These are phyloP conservation scores for Phylloporus arenicola DNA, from an alignment of 768 basidiomycete genomes.

Conservation along the genomic window DNA sequence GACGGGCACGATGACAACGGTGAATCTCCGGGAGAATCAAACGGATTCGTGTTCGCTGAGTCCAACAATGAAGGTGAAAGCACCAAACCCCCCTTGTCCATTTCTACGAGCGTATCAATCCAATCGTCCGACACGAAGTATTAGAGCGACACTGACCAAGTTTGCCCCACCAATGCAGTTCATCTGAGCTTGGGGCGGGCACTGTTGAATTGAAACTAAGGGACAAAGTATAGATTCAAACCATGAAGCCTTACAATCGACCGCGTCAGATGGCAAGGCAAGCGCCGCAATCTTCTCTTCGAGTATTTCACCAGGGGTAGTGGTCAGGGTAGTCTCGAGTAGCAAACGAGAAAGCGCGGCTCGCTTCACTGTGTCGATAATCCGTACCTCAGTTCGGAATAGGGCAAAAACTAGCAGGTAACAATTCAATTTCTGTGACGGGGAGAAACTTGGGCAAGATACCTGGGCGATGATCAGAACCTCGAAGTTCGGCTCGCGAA, in stretches of 20 bases:
- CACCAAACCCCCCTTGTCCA: slow-evolving; percentile 13
- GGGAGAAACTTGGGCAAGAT: slow-evolving; percentile 6
- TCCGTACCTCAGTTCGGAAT: slow-evolving; percentile 71
- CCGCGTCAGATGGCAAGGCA: slow-evolving; percentile 39
- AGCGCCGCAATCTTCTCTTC: slow-evolving; percentile 66
- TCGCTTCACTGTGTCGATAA: slow-evolving; percentile 74
- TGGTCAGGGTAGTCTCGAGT: slow-evolving; percentile 57
- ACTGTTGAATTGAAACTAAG: slow-evolving; percentile 40
- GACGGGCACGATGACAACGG: slow-evolving; percentile 71
- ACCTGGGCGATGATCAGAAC: slow-evolving; percentile 98
- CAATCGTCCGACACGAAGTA: neutral
- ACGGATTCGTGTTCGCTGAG: slow-evolving; percentile 55
- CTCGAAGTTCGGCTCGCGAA: slow-evolving; percentile 74
- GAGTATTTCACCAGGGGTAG: slow-evolving; percentile 59
- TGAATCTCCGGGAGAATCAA: slow-evolving; percentile 63
- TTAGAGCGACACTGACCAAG: slow-evolving; percentile 43
- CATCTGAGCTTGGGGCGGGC: slow-evolving; percentile 80
- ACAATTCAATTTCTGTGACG: neutral
- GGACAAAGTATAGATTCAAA: neutral
- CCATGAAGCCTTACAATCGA: slow-evolving; percentile 27
- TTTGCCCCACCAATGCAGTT: slow-evolving; percentile 72
- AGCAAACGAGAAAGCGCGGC: slow-evolving; percentile 63
- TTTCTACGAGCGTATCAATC: slow-evolving; percentile 10
- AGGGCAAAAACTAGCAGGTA: slow-evolving; percentile 66
- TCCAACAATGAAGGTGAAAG: slow-evolving; percentile 39